phyloP scores from a whole-genome alignment of 441 rosid species.

The Iberis amara region DNA sequence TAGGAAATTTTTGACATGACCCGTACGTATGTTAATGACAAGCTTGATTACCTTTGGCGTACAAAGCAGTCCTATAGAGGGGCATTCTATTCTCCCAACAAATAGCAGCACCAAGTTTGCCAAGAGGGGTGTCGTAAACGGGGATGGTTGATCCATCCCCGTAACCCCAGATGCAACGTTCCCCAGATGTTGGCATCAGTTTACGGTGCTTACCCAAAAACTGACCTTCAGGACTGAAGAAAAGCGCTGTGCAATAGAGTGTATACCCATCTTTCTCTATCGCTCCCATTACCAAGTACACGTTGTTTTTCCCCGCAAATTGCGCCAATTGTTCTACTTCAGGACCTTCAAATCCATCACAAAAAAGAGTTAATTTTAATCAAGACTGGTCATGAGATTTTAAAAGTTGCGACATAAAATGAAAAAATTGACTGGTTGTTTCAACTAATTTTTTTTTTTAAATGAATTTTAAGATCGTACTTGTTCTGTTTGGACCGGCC shows the following conservation, averaged over 20 bases:
- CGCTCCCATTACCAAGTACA: slow-evolving; percentile 71
- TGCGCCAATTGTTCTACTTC: slow-evolving; percentile 67
- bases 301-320: slow-evolving; percentile 63
- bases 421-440: too few relatives aligned
- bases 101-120: slow-evolving; percentile 81
- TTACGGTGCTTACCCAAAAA: slow-evolving; percentile 84
- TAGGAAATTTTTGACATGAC: background rate
- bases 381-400: too few relatives aligned
- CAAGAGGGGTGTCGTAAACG: slow-evolving; percentile 62
- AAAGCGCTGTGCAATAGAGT: slow-evolving; percentile 67
- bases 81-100: slow-evolving; percentile 96
- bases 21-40: too few relatives aligned
- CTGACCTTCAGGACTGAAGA: slow-evolving; percentile 66
- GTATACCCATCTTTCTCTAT: slow-evolving; percentile 77
- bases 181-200: slow-evolving; percentile 76
- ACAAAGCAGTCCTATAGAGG: slow-evolving; percentile 71
- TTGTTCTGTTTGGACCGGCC: too few relatives aligned
- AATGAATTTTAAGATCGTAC: too few relatives aligned
- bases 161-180: slow-evolving; percentile 89
- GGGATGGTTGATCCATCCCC: slow-evolving; percentile 91
- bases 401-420: too few relatives aligned
- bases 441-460: too few relatives aligned
- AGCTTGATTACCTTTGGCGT: slow-evolving; percentile 51
- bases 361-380: too few relatives aligned
- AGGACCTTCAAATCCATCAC: slow-evolving; percentile 42